Percentiles rank a stretch among this genome's conserved stretches.
Evolutionary conservation across 768 basidiomycete genomes (phyloP).

Genomic region (Punctularia strigosozonata): DNA sequence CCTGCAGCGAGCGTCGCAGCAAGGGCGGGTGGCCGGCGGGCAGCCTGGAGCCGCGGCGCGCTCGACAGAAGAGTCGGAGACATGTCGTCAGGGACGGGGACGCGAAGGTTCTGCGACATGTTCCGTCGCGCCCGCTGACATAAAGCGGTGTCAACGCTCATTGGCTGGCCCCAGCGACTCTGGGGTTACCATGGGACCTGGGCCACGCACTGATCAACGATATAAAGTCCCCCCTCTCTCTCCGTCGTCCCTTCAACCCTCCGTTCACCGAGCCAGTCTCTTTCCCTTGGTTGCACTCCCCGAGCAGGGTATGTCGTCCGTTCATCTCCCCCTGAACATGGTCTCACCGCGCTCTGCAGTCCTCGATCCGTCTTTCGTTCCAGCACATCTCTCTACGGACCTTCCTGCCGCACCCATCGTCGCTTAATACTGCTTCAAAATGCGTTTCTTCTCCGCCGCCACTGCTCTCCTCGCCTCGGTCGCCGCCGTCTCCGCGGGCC

Average conservation of each 20-base stretch:
- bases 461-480: conserved; percentile 30
- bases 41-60: no score
- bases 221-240: conserved; percentile 3
- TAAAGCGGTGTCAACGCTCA: no score
- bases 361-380: conserved; percentile 18
- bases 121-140: no score
- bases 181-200: conserved; percentile 19
- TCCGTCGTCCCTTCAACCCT: conserved; percentile 5
- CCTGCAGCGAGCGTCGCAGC: no score
- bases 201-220: background rate
- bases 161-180: conserved; percentile 34
- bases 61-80: no score
- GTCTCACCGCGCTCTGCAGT: conserved; percentile 10
- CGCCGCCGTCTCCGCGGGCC: conserved; percentile 31
- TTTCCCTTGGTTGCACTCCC: conserved; percentile 21
- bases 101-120: no score
- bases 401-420: conserved; percentile 4
- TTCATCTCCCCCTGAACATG: conserved; percentile 4
- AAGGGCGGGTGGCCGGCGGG: no score
- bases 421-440: conserved; percentile 19
- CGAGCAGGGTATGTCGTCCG: conserved; percentile 33
- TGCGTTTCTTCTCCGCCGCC: conserved; percentile 35
- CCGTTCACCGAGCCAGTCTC: conserved; percentile 16
- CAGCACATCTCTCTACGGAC: conserved; percentile 1
- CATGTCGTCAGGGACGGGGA: no score